Conservation (phyloP, 768 basidiomycete genomes). For the Boletus sensibilis region DNA sequence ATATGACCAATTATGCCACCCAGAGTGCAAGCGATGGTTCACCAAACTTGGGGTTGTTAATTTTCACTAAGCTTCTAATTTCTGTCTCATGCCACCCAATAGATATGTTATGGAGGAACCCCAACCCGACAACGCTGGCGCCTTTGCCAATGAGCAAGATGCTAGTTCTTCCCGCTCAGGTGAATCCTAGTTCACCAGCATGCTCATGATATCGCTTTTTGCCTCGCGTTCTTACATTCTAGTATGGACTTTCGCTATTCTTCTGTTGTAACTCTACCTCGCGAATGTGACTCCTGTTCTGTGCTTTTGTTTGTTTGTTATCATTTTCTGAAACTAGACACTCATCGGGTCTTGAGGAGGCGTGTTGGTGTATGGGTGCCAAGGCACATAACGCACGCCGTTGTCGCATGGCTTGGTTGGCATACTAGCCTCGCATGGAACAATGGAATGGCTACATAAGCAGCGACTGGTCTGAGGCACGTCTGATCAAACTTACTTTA, state of each 20-base stretch:
- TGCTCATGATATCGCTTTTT: neutral
- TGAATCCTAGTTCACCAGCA: slow-evolving; percentile 10
- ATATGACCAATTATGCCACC: slow-evolving; percentile 5
- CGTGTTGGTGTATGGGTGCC: neutral
- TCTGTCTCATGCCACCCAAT: slow-evolving; percentile 10
- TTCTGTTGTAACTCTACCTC: slow-evolving; percentile 2
- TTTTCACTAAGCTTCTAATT: slow-evolving; percentile 8
- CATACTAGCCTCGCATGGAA: slow-evolving; percentile 1
- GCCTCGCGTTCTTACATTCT: neutral
- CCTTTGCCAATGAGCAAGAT: slow-evolving; percentile 1
- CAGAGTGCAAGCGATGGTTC: neutral
- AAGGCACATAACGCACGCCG: slow-evolving; percentile 24
- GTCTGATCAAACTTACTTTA: slow-evolving; percentile 7
- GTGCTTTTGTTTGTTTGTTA: slow-evolving; percentile 1
- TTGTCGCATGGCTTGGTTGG: slow-evolving; percentile 14
- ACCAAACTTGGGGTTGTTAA: slow-evolving; percentile 14
- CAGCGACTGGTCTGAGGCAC: slow-evolving; percentile 14
- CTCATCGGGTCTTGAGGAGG: neutral
- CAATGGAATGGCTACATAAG: slow-evolving; percentile 12
- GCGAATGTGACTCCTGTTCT: neutral
- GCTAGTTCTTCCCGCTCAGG: neutral
- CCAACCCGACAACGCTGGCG: neutral
- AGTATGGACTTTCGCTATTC: slow-evolving; percentile 1
- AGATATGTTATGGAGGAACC: slow-evolving; percentile 13
- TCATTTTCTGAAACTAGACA: neutral